Base-by-base conservation (phyloP, 2,329 filamentous ascomycete species). In the Pseudopithomyces chartarum region DNA sequence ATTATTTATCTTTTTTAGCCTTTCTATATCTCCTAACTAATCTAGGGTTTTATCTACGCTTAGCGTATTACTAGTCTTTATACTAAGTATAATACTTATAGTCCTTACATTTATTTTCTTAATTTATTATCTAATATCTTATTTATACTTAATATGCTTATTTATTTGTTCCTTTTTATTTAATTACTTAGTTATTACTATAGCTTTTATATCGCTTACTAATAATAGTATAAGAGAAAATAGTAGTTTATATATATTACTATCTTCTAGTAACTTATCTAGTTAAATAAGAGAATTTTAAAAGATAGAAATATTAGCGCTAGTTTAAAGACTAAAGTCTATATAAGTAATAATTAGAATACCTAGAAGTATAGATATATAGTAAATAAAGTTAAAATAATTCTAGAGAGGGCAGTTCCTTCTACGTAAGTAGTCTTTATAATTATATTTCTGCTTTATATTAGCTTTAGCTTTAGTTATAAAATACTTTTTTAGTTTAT, bases 271-370 rank as follows among this genome's bases (percentile, higher is more conserved):
- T n/a, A n/a, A n/a, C n/a, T n/a, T n/a, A n/a, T n/a, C n/a, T n/a
- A 22, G 20, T 44, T 54, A 33, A 26, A 49, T 43, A 42, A 49
- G n/a, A 42, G 17, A 7, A 54, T 54, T 26, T 42, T 26, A 29
- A 48, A n/a, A 33, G 13, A 48, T 33, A 54, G 34, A 19, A 33
- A 48, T 23, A n/a, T 49, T 34, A 33, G 52, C 34, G 38, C 42
- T 54, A 48, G 34, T 54, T 49, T 38, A 38, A 54, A 54, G 42
- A 48, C 43, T 40, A 47, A 54, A 1, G 32, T 40, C 42, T 47
- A 47, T 11, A 15, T 33, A n/a, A n/a, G n/a, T n/a, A n/a, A n/a
- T n/a, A n/a, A n/a, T n/a, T n/a, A n/a, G n/a, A n/a, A n/a, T n/a
- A 33, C 39, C 39, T 52, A 52, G 26, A 34, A 38, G 22, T 48